phyloP scores from a whole-genome alignment of 2,329 filamentous ascomycete genomes.

The Xenoacremonium recifei region DNA sequence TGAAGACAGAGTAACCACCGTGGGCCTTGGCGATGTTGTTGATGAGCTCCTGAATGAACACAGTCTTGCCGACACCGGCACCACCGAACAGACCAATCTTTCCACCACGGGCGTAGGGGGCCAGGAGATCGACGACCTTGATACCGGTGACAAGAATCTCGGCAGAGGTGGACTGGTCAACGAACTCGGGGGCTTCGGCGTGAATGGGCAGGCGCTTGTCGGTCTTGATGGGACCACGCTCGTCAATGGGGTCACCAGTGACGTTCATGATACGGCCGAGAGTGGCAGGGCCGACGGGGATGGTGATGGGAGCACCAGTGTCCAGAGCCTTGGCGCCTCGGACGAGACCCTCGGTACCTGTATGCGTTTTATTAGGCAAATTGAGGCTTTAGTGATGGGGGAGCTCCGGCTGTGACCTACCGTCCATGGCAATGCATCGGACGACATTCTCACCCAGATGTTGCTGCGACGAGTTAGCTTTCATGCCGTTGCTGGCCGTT shows the following conservation, averaged over 20 bases:
- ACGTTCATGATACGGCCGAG: constrained; percentile 99
- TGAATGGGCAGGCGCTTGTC: constrained; percentile 88
- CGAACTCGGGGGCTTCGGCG: constrained; percentile 88
- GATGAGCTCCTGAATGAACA: constrained; percentile 99
- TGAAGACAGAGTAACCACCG: constrained; percentile 99
- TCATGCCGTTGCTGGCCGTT: constrained; percentile 16
- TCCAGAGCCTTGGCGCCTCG: constrained; percentile 83
- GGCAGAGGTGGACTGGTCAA: constrained; percentile 92
- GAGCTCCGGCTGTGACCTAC: too few species aligned
- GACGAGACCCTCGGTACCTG: constrained; percentile 98
- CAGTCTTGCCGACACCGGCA: constrained; percentile 99
- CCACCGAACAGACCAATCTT: constrained; percentile 99
- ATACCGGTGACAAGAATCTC: constrained; percentile 99
- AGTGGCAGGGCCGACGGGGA: constrained; percentile 89
- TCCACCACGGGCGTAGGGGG: constrained; percentile 99
- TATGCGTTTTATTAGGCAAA: constrained; percentile 12
- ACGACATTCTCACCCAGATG: constrained; percentile 99
- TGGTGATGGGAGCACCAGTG: constrained; percentile 92
- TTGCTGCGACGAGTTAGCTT: constrained; percentile 68
- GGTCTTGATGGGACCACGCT: constrained; percentile 96
- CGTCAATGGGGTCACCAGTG: constrained; percentile 99
- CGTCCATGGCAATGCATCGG: constrained; percentile 99
- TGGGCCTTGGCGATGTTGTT: constrained; percentile 99
- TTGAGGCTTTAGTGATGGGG: constrained; percentile 9
- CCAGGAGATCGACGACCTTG: constrained; percentile 99